Base-by-base conservation (phyloP, 352 stramenopile species). In the Globisporangium orthogonon region DNA sequence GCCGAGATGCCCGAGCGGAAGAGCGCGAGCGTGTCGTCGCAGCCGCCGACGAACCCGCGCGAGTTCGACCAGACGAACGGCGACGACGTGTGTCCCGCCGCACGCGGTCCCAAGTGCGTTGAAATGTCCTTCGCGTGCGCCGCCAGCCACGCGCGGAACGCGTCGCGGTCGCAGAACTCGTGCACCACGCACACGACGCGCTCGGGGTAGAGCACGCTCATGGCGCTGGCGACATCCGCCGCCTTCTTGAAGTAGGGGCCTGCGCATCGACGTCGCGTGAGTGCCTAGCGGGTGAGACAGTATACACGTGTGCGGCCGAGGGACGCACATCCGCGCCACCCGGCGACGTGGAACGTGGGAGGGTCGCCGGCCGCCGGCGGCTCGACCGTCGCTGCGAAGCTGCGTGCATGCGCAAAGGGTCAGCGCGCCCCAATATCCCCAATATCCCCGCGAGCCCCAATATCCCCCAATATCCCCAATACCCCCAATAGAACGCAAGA, bases 21-120 rank as follows among this genome's bases (percentile, higher is more conserved):
- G n/a, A 73, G 66, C 45, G 66, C 56, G 30, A 92, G 61, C 58
- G 83, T 75, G 29, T 82, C 76, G 59, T 92, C 78, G 50, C 79
- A 87, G 6, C 79, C 79, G 39, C 82, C 82, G 50, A 92, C 54
- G 56, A 90, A 92, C 30, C 52, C 71, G 33, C 65, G 69, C 10
- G 71, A 61, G 51, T 81, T 79, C 51, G 66, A 79, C 76, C 81
- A 92, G 29, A 89, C 76, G 62, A 91, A 91, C 50, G 82, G 82
- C 58, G 79, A 92, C 66, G 79, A 85, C 54, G 71, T 73, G 67
- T 88, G 76, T 37, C 67, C 75, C 3, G 65, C 50, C 9, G 76
- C 74, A 7, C 67, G 69, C 33, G 74, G 77, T 11, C 70, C 70
- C 23, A 89, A 81, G 29, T 64, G 62, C 0, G 35, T 40, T 4